Percentiles rank a stretch among this genome's conserved stretches.
phyloP scores from a whole-genome alignment of 495 filamentous ascomycete genomes.

The Achaetomiella virescens region DNA sequence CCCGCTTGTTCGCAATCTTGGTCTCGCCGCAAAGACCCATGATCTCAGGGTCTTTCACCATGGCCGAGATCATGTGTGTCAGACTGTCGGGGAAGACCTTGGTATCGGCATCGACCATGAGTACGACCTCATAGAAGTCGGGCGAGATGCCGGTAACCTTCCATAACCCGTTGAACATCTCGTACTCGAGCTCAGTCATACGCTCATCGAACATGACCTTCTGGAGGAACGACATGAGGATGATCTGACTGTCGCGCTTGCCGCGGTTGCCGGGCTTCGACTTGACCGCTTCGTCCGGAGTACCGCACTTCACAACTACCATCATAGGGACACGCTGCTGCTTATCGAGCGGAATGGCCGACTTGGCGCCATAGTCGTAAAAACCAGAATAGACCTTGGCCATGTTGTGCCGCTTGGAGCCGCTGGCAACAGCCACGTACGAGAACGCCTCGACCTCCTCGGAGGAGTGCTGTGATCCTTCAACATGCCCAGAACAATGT shows the following conservation, averaged over 20 bases:
- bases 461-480: slow-evolving; percentile 72
- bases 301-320: slow-evolving; percentile 92
- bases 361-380: slow-evolving; percentile 88
- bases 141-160: slow-evolving; percentile 96
- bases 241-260: slow-evolving; percentile 97
- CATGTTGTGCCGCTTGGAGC: slow-evolving; percentile 98
- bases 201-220: slow-evolving; percentile 99
- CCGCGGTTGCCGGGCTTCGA: slow-evolving; percentile 93
- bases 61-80: slow-evolving; percentile 97
- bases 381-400: slow-evolving; percentile 96
- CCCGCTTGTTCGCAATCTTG: slow-evolving; percentile 97
- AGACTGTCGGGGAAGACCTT: slow-evolving; percentile 97
- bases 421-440: slow-evolving; percentile 93
- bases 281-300: slow-evolving; percentile 71
- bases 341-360: slow-evolving; percentile 72
- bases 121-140: slow-evolving; percentile 93
- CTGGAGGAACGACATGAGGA: slow-evolving; percentile 98
- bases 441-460: slow-evolving; percentile 83
- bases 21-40: slow-evolving; percentile 99
- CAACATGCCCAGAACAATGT: slow-evolving; percentile 90
- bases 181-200: slow-evolving; percentile 99
- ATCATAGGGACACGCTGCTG: slow-evolving; percentile 99
- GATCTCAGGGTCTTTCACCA: slow-evolving; percentile 98
- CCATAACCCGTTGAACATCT: slow-evolving; percentile 99
- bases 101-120: slow-evolving; percentile 99